phyloP scores from a whole-genome alignment of 805 yeast genomes.

The Pichia membranifaciens region DNA sequence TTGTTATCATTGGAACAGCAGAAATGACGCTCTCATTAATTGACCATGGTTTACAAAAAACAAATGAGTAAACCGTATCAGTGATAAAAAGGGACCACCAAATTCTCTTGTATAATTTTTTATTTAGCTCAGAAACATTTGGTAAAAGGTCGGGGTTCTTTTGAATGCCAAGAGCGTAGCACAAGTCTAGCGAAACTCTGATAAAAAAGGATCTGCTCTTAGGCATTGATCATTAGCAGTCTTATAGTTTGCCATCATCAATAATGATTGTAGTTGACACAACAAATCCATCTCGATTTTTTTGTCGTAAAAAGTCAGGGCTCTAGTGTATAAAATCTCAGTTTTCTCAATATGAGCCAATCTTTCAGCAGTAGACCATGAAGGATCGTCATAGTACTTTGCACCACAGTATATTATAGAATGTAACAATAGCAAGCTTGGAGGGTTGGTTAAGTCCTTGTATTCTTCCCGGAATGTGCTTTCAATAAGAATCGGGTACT shows the following conservation, averaged over 20 bases:
- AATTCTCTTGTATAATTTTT: constrained; percentile 53
- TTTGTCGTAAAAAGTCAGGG: constrained; percentile 68
- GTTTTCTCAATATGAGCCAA: constrained; percentile 33
- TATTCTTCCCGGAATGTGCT: constrained; percentile 54
- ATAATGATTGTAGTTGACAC: constrained; percentile 52
- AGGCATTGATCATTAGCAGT: constrained; percentile 65
- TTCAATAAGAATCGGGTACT: constrained; percentile 62
- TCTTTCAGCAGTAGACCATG: constrained; percentile 38
- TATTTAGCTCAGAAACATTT: constrained; percentile 15
- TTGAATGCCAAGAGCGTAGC: constrained; percentile 75
- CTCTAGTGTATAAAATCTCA: constrained; percentile 60
- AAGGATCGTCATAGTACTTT: constrained; percentile 50
- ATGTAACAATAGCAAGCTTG: constrained; percentile 58
- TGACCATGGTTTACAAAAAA: constrained; percentile 64
- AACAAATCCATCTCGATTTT: constrained; percentile 62
- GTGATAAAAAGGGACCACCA: constrained; percentile 76
- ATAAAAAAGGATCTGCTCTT: constrained; percentile 57
- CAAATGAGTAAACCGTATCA: constrained; percentile 60
- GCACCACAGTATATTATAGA: constrained; percentile 66
- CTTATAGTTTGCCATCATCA: constrained; percentile 63
- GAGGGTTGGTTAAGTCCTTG: constrained; percentile 49
- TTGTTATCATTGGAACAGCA: constrained; percentile 69
- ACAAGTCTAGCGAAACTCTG: constrained; percentile 60
- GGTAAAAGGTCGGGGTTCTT: constrained; percentile 30
- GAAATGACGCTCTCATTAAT: constrained; percentile 58